Evolutionary conservation across 495 filamentous ascomycete species (phyloP).

Genomic region (Aspergillus asperescens): DNA sequence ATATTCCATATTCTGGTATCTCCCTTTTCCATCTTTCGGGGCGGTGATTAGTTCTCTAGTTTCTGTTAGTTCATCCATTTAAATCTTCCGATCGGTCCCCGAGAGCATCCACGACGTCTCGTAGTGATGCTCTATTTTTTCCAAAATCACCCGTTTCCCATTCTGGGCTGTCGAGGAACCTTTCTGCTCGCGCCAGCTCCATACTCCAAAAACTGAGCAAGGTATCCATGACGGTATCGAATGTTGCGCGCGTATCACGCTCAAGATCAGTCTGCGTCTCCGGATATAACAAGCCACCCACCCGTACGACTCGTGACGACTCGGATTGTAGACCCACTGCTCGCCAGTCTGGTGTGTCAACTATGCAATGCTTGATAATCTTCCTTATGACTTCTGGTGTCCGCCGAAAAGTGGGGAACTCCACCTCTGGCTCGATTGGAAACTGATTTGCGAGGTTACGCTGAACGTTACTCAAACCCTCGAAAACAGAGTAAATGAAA

Average conservation of each 20-base stretch:
- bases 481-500: slow-evolving; percentile 1
- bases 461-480: slow-evolving; percentile 5
- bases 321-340: background rate
- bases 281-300: slow-evolving; percentile 2
- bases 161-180: background rate
- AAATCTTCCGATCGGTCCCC: background rate
- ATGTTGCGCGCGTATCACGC: background rate
- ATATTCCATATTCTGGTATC: background rate
- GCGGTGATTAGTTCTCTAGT: background rate
- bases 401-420: slow-evolving; percentile 2
- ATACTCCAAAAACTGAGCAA: background rate
- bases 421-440: slow-evolving; percentile 5
- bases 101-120: slow-evolving; percentile 1
- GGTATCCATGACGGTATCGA: slow-evolving; percentile 1
- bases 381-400: background rate
- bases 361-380: slow-evolving; percentile 1
- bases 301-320: background rate
- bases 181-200: slow-evolving; percentile 3
- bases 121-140: background rate
- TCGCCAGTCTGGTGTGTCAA: background rate
- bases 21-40: background rate
- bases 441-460: slow-evolving; percentile 7
- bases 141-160: slow-evolving; percentile 7
- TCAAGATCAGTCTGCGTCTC: background rate
- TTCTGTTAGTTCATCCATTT: background rate